Evolutionary conservation across 2,329 filamentous ascomycete species (phyloP), one percentile per base, ranked within the genome.

Genomic region (Didymella sp.): DNA sequence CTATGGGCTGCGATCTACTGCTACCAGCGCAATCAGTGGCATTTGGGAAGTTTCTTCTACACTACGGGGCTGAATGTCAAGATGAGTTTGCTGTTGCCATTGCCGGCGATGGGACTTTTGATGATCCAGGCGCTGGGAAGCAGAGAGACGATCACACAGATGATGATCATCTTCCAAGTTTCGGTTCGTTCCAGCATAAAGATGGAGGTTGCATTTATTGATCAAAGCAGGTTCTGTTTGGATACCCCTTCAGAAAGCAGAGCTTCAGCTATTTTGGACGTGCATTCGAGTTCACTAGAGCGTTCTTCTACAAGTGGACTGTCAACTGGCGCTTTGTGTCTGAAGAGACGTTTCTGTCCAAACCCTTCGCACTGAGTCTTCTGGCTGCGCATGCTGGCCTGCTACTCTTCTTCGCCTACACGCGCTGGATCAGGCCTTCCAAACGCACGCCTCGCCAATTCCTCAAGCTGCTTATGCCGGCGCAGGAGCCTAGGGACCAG

Each of bases 311-410:
- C 82, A 92, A 94, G 78, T 99, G 95, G 95, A 99, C 95, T 0
- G 95, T 99, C 65, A 99, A 99, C 77, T 99, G 95, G 95, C 87
- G 93, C 51, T 98, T 98, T 74, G 78, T 97, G n/a, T 88, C 90
- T 15, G 92, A 97, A 76, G 85, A 90, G 6, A 77, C 80, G 0
- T 99, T 99, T 69, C 83, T 96, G 43, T 89, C 87, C 64, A 84
- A 80, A 58, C 73, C 79, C 2, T 96, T 96, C 72, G 86, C 92
- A 24, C 66, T 88, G 17, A 76, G 78, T 13, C 82, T 97, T 47
- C 81, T 96, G 24, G 81, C 76, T 1, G 71, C 85, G 52, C 92
- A 97, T 73, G 79, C 81, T 24, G 74, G 80, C 8, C 80, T 92
- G n/a, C 82, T 97, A 22, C 66, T 81, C 24, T 73, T 84, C 31